These are phyloP conservation scores for Acacia crassicarpa DNA, from an alignment of 306 rosid genomes.

Conservation along the genomic window DNA sequence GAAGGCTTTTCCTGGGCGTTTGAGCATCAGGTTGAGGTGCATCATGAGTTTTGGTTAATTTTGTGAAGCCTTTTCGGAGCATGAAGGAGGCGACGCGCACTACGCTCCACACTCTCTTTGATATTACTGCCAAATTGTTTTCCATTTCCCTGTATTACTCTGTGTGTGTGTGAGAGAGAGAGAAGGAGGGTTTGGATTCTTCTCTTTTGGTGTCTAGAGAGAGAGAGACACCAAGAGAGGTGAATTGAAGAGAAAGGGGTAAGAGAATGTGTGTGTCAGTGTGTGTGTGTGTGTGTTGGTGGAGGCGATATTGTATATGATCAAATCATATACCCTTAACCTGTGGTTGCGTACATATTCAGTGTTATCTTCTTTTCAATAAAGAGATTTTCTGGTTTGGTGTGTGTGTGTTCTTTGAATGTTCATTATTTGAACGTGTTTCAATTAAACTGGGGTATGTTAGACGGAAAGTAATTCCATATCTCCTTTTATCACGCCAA, in stretches of 20 bases:
- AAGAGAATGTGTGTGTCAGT: too few relatives aligned
- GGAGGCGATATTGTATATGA: not conserved
- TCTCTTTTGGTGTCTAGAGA: too few relatives aligned
- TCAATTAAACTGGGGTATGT: too few relatives aligned
- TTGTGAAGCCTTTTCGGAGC: conserved; percentile 70
- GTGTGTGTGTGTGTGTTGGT: not conserved
- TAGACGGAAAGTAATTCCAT: too few relatives aligned
- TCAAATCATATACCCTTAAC: not conserved
- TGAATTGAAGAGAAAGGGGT: not conserved
- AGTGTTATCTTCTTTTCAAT: too few relatives aligned
- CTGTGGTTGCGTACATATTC: too few relatives aligned
- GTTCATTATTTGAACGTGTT: too few relatives aligned
- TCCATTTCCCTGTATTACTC: conserved; percentile 39
- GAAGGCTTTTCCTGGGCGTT: conserved; percentile 83
- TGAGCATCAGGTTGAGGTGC: conserved; percentile 71
- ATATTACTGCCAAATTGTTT: conserved; percentile 37
- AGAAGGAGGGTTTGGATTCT: not conserved
- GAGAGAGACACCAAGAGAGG: not conserved
- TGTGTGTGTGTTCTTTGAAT: too few relatives aligned
- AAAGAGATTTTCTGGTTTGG: too few relatives aligned
- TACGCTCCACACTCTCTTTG: conserved; percentile 65
- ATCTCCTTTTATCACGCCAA: too few relatives aligned
- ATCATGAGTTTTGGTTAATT: conserved; percentile 53
- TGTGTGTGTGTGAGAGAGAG: not conserved
- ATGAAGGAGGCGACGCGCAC: conserved; percentile 65